Base-by-base conservation (phyloP, 139 green algal species). In the Tetradesmus lagerheimii region DNA sequence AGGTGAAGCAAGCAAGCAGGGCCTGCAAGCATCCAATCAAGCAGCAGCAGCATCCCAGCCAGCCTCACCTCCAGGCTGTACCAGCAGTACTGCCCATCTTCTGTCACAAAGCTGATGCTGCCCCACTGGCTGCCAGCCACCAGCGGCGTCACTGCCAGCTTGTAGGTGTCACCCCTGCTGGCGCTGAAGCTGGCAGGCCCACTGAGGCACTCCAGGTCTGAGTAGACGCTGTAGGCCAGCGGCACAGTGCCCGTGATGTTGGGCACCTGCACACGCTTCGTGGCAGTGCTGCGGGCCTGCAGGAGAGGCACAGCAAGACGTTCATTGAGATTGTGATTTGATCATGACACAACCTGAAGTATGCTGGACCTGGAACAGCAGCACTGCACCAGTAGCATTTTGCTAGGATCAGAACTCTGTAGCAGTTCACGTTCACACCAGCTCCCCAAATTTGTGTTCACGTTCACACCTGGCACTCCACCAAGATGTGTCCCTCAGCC, bases 1-100 rank as follows among this genome's bases (percentile, higher is more conserved):
- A n/a, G n/a, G n/a, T n/a, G n/a, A n/a, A n/a, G n/a, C n/a, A n/a
- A n/a, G n/a, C n/a, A n/a, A n/a, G n/a, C n/a, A n/a, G n/a, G n/a
- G n/a, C n/a, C n/a, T n/a, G n/a, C n/a, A n/a, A n/a, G n/a, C n/a
- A n/a, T n/a, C n/a, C n/a, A n/a, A n/a, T n/a, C 3, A 20, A 27
- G 15, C 50, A 64, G 50, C 50, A 64, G 16, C 50, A 64, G 16
- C 50, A 64, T 25, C 15, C 15, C 12, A 64, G 50, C 50, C 15
- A 25, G 50, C 18, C 88, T 75, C 31, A 97, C 89, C 80, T 96
- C 94, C 31, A 97, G 38, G 1, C 91, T 92, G 91, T 92, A 97
- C 96, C 96, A 98, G 11, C 94, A 91, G 86, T 95, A 96, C 37
- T 95, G 85, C 1, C 94, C 94, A 39, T 94, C 93, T 31, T 80